These are phyloP conservation scores for Naganishia friedmannii DNA, from an alignment of 768 basidiomycete genomes.

Conservation along the genomic window DNA sequence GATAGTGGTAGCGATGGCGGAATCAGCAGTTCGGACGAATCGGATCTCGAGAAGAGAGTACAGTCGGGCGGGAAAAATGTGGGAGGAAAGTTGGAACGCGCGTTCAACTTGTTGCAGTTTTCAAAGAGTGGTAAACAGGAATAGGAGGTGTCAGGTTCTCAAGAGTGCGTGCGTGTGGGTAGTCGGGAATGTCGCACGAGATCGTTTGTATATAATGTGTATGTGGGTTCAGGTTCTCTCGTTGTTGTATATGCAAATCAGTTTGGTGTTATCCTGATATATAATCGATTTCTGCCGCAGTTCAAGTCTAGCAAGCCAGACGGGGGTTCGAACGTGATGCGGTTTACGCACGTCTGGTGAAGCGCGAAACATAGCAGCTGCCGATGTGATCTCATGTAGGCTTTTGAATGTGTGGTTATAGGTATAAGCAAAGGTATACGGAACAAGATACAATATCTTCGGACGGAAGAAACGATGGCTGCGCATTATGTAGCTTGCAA, in stretches of 20 bases:
- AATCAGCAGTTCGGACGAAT: conserved; percentile 42
- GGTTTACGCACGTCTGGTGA: too few relatives aligned
- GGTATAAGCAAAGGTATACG: too few relatives aligned
- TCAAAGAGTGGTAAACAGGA: conserved; percentile 1
- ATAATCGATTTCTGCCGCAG: background rate
- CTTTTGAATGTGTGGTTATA: too few relatives aligned
- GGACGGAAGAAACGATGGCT: too few relatives aligned
- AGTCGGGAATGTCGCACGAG: background rate
- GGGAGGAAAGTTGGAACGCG: conserved; percentile 20
- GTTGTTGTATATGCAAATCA: background rate
- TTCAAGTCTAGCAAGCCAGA: background rate
- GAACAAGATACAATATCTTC: too few relatives aligned
- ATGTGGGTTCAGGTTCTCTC: background rate
- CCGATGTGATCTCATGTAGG: too few relatives aligned
- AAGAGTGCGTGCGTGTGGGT: background rate
- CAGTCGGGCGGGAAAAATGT: conserved; percentile 7
- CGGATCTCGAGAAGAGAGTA: conserved; percentile 38
- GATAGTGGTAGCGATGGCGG: conserved; percentile 33
- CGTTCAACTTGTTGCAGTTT: conserved; percentile 21
- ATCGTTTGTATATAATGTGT: background rate
- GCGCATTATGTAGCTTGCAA: too few relatives aligned
- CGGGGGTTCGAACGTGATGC: too few relatives aligned
- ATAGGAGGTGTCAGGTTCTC: background rate
- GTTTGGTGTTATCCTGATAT: background rate
- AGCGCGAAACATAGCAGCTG: too few relatives aligned